A percentile compares a stretch with the other conserved stretches of the same genome.
Conservation (phyloP, 148 eudicot species). For the Diospyros kaki region DNA sequence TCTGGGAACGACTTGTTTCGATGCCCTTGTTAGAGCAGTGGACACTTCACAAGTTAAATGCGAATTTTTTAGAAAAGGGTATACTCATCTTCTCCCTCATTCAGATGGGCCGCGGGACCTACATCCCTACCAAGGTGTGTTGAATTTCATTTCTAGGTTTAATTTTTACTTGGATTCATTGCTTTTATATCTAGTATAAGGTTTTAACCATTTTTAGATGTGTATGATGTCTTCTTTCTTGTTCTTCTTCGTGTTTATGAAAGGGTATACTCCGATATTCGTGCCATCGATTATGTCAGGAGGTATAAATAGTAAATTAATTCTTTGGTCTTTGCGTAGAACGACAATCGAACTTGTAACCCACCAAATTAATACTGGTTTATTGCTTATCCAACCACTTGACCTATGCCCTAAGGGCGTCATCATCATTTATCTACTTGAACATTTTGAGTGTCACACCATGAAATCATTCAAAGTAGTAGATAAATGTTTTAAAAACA, state of each 20-base stretch:
- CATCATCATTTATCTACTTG: too few species aligned
- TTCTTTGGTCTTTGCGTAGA: too few species aligned
- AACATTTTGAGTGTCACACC: too few species aligned
- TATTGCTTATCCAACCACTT: too few species aligned
- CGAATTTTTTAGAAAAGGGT: constrained; percentile 62
- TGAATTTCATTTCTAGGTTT: constrained; percentile 5
- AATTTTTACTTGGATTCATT: background rate
- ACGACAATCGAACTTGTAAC: too few species aligned
- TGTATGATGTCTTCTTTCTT: background rate
- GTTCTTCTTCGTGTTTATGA: background rate
- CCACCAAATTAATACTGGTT: too few species aligned
- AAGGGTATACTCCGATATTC: too few species aligned
- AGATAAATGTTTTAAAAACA: too few species aligned
- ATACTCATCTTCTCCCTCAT: constrained; percentile 67
- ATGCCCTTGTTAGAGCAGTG: constrained; percentile 74
- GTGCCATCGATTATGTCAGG: too few species aligned
- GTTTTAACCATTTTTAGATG: background rate
- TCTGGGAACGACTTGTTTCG: constrained; percentile 78
- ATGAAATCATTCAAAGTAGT: too few species aligned
- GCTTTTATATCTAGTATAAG: background rate
- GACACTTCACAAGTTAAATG: constrained; percentile 61
- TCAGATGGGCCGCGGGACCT: constrained; percentile 88
- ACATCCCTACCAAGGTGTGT: constrained; percentile 65
- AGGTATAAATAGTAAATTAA: too few species aligned
- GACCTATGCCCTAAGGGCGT: too few species aligned